Base-by-base conservation (phyloP, 2,329 filamentous ascomycete species). In the Erysiphe neolycopersici region DNA sequence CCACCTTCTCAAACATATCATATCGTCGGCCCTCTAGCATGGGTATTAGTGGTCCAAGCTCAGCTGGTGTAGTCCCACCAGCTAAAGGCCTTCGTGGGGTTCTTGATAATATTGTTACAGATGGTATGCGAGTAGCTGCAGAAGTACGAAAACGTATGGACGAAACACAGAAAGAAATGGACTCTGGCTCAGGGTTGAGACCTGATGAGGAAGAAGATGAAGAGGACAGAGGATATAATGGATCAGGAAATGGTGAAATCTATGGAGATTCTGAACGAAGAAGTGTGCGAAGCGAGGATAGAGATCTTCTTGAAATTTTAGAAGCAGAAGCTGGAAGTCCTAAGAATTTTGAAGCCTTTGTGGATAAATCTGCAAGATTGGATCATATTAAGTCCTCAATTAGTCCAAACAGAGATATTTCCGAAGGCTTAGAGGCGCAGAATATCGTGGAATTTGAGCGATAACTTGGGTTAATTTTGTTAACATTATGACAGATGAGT, bases 91-190 rank as follows among this genome's bases (percentile, higher is more conserved):
- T 98, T 1, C 71, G 89, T 37, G 89, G 89, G 17, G 89, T 98
- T 46, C 65, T 98, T 35, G 89, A 98, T 62, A 93, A 92, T 53
- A 95, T 98, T 53, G 89, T 95, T 49, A 92, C 80, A 1, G 89
- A 98, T 56, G 89, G 89, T 37, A 94, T 95, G 76, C 77, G 87
- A 31, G 87, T 95, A 46, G 89, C 89, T 0, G 81, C 79, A 0
- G 89, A 98, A 59, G 87, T 98, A 43, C 70, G 80, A 50, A 73
- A 85, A 53, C 70, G 85, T 38, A 93, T 95, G 78, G 87, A 98
- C 49, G 89, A 98, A 57, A 87, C 87, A 3, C 85, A 94, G 60
- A 76, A 75, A 52, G 87, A 95, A 56, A 63, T 94, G 50, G 87
- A 94, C 60, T 79, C 76, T 59, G 85, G 84, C 47, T 79, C 77